Percentiles rank a stretch among this genome's conserved stretches.
These are phyloP conservation scores for Hericium erinaceus DNA, from an alignment of 768 basidiomycete genomes.

Conservation along the genomic window DNA sequence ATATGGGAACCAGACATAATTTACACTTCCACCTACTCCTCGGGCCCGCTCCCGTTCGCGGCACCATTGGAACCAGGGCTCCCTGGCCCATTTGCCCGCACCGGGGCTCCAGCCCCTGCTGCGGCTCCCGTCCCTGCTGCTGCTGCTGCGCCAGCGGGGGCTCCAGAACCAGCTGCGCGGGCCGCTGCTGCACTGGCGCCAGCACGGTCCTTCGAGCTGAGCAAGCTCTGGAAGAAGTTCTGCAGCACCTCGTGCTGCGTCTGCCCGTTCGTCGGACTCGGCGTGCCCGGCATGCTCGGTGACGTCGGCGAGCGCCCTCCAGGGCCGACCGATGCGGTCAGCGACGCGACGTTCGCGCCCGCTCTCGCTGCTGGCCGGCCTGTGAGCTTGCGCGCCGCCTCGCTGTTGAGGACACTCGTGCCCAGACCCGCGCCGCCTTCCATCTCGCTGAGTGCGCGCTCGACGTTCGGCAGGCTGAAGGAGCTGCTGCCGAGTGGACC, in stretches of 20 bases:
- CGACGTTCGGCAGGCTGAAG: conserved; percentile 80
- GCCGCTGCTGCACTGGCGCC: conserved; percentile 25
- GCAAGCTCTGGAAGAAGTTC: conserved; percentile 78
- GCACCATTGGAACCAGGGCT: too few relatives aligned
- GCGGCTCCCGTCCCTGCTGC: not conserved
- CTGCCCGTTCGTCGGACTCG: conserved; percentile 45
- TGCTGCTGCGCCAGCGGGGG: not conserved
- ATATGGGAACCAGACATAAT: too few relatives aligned
- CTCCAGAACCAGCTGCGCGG: conserved; percentile 18
- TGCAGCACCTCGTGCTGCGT: conserved; percentile 78
- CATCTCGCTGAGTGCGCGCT: conserved; percentile 83
- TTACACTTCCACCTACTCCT: too few relatives aligned
- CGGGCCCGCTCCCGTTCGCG: too few relatives aligned
- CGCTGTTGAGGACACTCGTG: conserved; percentile 19
- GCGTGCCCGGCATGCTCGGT: conserved; percentile 23
- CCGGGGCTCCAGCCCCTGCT: not conserved
- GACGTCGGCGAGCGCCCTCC: conserved; percentile 17
- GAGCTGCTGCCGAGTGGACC: conserved; percentile 87
- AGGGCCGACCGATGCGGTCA: conserved; percentile 7
- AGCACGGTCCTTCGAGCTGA: conserved; percentile 58
- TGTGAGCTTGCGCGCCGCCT: conserved; percentile 13
- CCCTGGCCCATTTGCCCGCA: too few relatives aligned
- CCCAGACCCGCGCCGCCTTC: conserved; percentile 38
- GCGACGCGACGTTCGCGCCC: conserved; percentile 18
- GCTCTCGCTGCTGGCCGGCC: conserved; percentile 18